Conservation (phyloP, 2,329 filamentous ascomycete species). For the Xylariaceae sp. region DNA sequence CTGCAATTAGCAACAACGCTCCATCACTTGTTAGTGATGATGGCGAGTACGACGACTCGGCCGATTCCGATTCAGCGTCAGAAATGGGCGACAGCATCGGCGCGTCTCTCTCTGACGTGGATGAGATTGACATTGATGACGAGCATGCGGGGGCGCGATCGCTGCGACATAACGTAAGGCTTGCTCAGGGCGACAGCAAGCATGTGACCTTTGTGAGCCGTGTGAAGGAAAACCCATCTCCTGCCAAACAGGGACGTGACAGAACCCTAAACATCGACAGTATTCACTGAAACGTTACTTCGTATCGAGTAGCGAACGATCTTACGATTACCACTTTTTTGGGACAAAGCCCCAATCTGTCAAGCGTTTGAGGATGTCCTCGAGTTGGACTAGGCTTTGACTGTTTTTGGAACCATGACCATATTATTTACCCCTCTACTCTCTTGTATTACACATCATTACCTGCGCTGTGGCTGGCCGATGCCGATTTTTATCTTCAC, state of each 20-base stretch:
- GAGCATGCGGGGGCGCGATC: slow-evolving; percentile 46
- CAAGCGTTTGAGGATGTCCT: slow-evolving; percentile 5
- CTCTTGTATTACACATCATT: slow-evolving; percentile 24
- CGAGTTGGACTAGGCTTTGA: slow-evolving; percentile 19
- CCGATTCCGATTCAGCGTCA: slow-evolving; percentile 57
- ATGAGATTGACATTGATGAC: slow-evolving; percentile 61
- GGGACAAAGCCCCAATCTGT: neutral
- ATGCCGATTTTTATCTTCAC: slow-evolving; percentile 14
- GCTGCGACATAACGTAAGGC: slow-evolving; percentile 46
- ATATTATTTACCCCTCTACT: slow-evolving; percentile 19
- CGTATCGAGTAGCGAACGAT: slow-evolving; percentile 5
- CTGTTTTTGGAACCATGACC: slow-evolving; percentile 12
- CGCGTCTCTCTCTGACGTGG: slow-evolving; percentile 58
- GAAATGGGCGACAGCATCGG: slow-evolving; percentile 57
- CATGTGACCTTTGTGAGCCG: slow-evolving; percentile 56
- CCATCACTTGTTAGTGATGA: slow-evolving; percentile 79
- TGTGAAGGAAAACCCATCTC: slow-evolving; percentile 42
- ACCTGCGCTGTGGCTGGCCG: slow-evolving; percentile 1
- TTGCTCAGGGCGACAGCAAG: slow-evolving; percentile 54
- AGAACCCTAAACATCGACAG: slow-evolving; percentile 14
- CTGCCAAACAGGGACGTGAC: slow-evolving; percentile 31
- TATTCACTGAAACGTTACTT: neutral
- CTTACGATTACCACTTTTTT: slow-evolving; percentile 12
- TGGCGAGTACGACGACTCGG: slow-evolving; percentile 72
- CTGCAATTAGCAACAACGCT: slow-evolving; percentile 70